A percentile compares a stretch with the other conserved stretches of the same genome.
These are phyloP conservation scores for Babesia sp. DNA, from an alignment of 169 alveolate genomes.

Conservation along the genomic window DNA sequence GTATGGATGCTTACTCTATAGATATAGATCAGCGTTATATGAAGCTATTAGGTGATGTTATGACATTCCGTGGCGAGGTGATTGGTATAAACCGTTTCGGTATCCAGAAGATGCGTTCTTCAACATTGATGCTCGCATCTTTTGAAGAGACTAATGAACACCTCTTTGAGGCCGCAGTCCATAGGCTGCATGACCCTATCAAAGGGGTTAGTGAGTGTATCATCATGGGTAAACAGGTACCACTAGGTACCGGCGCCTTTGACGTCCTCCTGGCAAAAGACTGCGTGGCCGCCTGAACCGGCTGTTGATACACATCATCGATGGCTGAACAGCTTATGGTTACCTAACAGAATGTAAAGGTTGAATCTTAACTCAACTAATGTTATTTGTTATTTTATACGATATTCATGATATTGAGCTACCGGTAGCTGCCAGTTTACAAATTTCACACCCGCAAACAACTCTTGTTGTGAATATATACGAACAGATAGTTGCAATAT, in stretches of 20 bases:
- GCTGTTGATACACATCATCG: too few relatives aligned
- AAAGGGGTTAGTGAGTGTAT: constrained; percentile 95
- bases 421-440: too few relatives aligned
- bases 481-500: too few relatives aligned
- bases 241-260: constrained; percentile 96
- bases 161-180: constrained; percentile 96
- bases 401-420: too few relatives aligned
- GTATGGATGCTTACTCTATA: constrained; percentile 92
- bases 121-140: constrained; percentile 97
- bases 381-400: too few relatives aligned
- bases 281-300: constrained; percentile 10
- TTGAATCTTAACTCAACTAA: too few relatives aligned
- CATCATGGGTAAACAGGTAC: constrained; percentile 93
- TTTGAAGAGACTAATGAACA: constrained; percentile 98
- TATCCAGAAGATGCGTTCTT: constrained; percentile 93
- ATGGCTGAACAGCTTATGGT: too few relatives aligned
- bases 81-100: constrained; percentile 96
- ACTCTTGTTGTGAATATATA: too few relatives aligned
- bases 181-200: constrained; percentile 87
- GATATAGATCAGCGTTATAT: constrained; percentile 95
- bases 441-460: too few relatives aligned
- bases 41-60: constrained; percentile 94
- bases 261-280: constrained; percentile 72
- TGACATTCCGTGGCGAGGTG: constrained; percentile 96
- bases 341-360: too few relatives aligned